Evolutionary conservation across 208 protist species (phyloP), one percentile per base, ranked within the genome.

Genomic region (Zelonia costaricensis): DNA sequence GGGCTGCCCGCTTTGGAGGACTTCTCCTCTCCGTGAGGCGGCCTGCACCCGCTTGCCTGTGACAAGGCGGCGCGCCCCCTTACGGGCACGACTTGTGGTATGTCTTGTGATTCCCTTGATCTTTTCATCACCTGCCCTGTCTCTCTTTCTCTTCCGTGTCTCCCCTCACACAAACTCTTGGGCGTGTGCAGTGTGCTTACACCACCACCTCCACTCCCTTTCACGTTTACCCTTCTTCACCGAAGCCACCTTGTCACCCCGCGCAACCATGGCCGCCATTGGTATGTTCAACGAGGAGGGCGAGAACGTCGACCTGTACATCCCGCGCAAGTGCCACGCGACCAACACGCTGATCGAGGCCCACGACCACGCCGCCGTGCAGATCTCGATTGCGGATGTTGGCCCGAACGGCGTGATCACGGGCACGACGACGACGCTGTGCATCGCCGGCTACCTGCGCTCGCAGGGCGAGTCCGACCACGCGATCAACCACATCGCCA

Each of bases 261-360:
- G 28, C 16, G 33, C 66, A 79, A 60, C 53, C 67, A 94, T 94
- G 88, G 72, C 83, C 64, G 78, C 84, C 73, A 94, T 95, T 58
- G 89, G 89, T 70, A 92, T 78, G 25, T 80, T 82, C 80, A 98
- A 98, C 84, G 91, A 93, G 60, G 88, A 95, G 68, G 91, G 88
- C 49, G 73, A 86, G 48, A 94, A 90, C 56, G 86, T 98, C 59
- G 97, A 98, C 65, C 78, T 98, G 31, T 98, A 98, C 90, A 96
- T 97, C 74, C 97, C 97, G 52, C 88, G 97, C 76, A 98, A 98
- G 86, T 98, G 97, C 93, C 94, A 97, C 67, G 93, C 96, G 74
- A 98, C 97, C 51, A 97, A 97, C 89, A 78, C 75, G 64, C 82
- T 98, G 42, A 98, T 99, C 74, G 58, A 69, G 55, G 92, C 95